These are phyloP conservation scores for Mycena vulgaris DNA, from an alignment of 768 basidiomycete genomes.

Conservation along the genomic window DNA sequence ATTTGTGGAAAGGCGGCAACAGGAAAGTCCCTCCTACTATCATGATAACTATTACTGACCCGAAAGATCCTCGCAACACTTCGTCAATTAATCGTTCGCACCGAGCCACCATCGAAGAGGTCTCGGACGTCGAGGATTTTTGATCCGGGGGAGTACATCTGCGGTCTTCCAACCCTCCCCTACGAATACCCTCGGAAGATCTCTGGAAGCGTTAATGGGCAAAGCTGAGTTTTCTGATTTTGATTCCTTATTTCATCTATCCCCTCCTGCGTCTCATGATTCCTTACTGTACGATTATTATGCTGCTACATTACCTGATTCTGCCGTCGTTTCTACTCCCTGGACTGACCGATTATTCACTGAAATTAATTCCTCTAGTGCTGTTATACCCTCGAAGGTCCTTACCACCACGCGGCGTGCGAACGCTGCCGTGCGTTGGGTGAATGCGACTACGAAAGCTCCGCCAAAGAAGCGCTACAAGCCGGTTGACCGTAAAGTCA, in stretches of 20 bases:
- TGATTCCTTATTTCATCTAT: constrained; percentile 32
- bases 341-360: constrained; percentile 21
- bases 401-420: too few species aligned
- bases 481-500: constrained; percentile 14
- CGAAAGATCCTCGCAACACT: constrained; percentile 8
- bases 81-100: neutral
- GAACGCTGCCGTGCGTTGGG: too few species aligned
- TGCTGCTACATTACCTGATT: neutral
- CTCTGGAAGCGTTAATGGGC: constrained; percentile 35
- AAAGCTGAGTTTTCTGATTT: constrained; percentile 35
- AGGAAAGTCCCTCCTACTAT: constrained; percentile 3
- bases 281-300: neutral
- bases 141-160: neutral
- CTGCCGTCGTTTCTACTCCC: neutral
- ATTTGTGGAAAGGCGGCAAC: constrained; percentile 17
- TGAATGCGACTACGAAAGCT: too few species aligned
- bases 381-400: too few species aligned
- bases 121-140: constrained; percentile 33
- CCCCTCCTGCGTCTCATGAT: neutral
- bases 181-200: constrained; percentile 34
- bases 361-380: too few species aligned
- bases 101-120: constrained; percentile 15
- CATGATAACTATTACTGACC: constrained; percentile 20
- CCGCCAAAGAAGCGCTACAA: constrained; percentile 19
- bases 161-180: constrained; percentile 26